Conservation (phyloP, 495 filamentous ascomycete species). For the Collariella sp. region DNA sequence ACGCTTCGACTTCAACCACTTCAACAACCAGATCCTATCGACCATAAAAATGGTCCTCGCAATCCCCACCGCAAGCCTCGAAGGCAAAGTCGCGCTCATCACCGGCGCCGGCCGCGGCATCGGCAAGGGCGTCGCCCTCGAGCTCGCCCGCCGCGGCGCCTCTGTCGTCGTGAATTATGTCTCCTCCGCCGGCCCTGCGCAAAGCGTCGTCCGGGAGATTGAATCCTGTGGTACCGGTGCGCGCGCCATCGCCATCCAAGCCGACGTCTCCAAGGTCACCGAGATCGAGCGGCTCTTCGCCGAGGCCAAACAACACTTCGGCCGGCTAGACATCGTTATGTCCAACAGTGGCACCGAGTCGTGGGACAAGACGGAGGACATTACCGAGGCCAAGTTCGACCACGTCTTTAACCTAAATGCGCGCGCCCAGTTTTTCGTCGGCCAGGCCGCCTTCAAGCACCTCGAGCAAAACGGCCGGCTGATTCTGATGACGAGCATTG, state of each 20-base stretch:
- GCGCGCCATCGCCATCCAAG: conserved; percentile 56
- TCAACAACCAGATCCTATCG: too few relatives aligned
- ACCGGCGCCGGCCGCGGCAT: conserved; percentile 52
- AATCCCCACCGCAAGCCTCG: conserved; percentile 30
- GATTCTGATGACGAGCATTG: conserved; percentile 52
- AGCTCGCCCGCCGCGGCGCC: conserved; percentile 59
- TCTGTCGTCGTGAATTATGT: conserved; percentile 66
- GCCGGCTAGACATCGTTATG: conserved; percentile 56
- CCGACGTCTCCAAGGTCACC: conserved; percentile 58
- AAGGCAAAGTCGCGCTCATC: conserved; percentile 37
- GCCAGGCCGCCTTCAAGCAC: conserved; percentile 64
- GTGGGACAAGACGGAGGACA: conserved; percentile 52
- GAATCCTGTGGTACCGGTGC: conserved; percentile 42
- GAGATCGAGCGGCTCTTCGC: conserved; percentile 40
- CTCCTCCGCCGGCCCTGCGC: conserved; percentile 46
- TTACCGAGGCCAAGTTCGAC: conserved; percentile 63
- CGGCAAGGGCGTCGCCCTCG: conserved; percentile 60
- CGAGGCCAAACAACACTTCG: conserved; percentile 52
- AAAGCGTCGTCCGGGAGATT: conserved; percentile 52
- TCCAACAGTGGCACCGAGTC: conserved; percentile 54
- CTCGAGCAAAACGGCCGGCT: conserved; percentile 59
- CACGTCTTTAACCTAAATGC: conserved; percentile 66
- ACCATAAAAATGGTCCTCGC: conserved; percentile 26
- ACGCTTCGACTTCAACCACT: too few relatives aligned
- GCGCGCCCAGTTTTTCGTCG: conserved; percentile 76